phyloP scores from a whole-genome alignment of 768 basidiomycete species.

The Naematelia encephala region DNA sequence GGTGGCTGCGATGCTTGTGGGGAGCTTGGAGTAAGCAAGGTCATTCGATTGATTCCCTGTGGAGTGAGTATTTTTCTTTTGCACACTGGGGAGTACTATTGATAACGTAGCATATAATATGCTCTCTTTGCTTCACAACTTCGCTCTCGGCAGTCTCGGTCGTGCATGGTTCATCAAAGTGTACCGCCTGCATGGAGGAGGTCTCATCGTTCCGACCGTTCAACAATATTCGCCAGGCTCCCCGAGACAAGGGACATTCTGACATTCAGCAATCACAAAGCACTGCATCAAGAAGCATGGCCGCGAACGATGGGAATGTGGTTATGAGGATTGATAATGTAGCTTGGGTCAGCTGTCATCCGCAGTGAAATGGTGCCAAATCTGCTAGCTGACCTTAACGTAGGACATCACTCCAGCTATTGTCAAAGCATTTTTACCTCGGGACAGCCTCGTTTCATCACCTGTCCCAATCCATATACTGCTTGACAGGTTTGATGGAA shows the following conservation, averaged over 20 bases:
- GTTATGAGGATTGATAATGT: constrained; percentile 46
- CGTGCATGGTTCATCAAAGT: constrained; percentile 18
- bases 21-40: neutral
- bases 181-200: constrained; percentile 23
- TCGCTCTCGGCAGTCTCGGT: constrained; percentile 33
- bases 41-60: constrained; percentile 31
- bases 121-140: constrained; percentile 35
- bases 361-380: neutral
- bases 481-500: constrained; percentile 34
- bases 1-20: neutral
- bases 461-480: constrained; percentile 39
- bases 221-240: constrained; percentile 2
- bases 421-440: constrained; percentile 32
- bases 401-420: constrained; percentile 41
- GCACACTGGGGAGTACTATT: neutral
- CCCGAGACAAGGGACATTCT: neutral
- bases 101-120: constrained; percentile 23
- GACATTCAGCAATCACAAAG: constrained; percentile 6
- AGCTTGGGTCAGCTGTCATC: constrained; percentile 32
- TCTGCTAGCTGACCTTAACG: neutral
- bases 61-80: constrained; percentile 17
- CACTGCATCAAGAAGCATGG: neutral
- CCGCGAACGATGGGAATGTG: neutral
- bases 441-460: constrained; percentile 17
- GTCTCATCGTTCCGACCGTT: constrained; percentile 18